These are phyloP conservation scores for Candida gorgasii DNA, from an alignment of 805 yeast genomes.

Conservation along the genomic window DNA sequence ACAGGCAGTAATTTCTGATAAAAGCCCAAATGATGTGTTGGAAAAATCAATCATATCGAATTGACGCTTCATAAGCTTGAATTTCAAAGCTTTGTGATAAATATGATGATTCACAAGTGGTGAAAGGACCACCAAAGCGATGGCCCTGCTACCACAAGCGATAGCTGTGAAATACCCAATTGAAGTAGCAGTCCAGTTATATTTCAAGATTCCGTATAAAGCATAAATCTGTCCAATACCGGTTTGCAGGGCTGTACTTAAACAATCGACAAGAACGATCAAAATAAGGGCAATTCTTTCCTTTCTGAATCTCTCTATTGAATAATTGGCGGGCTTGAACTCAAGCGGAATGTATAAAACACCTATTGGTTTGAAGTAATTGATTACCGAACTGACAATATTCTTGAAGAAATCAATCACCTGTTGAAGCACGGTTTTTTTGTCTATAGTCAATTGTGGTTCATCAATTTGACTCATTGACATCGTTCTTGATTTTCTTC, in stretches of 20 bases:
- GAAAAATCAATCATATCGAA: constrained; percentile 55
- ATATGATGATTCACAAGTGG: constrained; percentile 47
- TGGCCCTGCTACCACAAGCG: constrained; percentile 50
- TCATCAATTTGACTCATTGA: constrained; percentile 16
- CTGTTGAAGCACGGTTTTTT: not conserved
- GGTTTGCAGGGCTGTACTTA: constrained; percentile 25
- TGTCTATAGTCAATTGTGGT: not conserved
- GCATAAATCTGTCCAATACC: constrained; percentile 37
- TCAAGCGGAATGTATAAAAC: constrained; percentile 54
- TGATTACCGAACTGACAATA: constrained; percentile 6
- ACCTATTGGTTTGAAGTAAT: constrained; percentile 49
- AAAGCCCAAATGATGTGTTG: constrained; percentile 35
- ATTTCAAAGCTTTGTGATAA: constrained; percentile 30
- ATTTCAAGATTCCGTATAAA: constrained; percentile 54
- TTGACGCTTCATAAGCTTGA: constrained; percentile 36
- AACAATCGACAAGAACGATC: constrained; percentile 49
- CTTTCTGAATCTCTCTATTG: constrained; percentile 15
- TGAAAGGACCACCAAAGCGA: constrained; percentile 49
- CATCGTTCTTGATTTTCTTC: constrained; percentile 50
- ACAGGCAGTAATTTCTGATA: constrained; percentile 41
- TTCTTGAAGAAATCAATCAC: too few species aligned
- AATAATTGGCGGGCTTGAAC: constrained; percentile 19
- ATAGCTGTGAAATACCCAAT: constrained; percentile 59
- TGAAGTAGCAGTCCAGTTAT: constrained; percentile 53
- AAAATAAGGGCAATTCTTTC: constrained; percentile 44